Percentiles rank a stretch among this genome's conserved stretches.
Evolutionary conservation across 2,329 filamentous ascomycete species (phyloP).

Genomic region (Graphilbum fragrans): DNA sequence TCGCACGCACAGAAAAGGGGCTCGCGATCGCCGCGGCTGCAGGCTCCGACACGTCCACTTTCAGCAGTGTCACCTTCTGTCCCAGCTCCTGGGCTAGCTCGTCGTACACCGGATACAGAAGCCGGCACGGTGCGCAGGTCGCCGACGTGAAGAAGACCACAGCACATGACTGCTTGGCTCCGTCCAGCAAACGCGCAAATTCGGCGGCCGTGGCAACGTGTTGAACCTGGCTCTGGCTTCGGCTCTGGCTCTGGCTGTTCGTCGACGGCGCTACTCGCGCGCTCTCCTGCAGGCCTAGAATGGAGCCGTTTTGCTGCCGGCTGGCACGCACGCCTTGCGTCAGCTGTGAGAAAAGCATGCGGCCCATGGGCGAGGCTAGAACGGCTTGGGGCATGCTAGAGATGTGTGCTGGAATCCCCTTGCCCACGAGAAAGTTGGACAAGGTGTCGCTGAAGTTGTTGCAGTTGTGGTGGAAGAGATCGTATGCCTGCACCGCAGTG

Average conservation of each 20-base stretch:
- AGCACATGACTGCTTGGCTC: constrained; percentile 55
- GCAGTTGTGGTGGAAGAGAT: constrained; percentile 85
- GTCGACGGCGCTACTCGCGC: constrained; percentile 1
- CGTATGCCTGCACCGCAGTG: constrained; percentile 52
- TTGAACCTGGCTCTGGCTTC: neutral
- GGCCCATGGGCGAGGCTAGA: constrained; percentile 74
- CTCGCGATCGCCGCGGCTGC: constrained; percentile 47
- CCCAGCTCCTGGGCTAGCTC: constrained; percentile 63
- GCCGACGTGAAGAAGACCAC: constrained; percentile 88
- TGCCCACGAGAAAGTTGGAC: constrained; percentile 76
- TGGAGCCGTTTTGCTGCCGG: constrained; percentile 34
- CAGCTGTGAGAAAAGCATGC: constrained; percentile 69
- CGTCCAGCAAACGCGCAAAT: constrained; percentile 46
- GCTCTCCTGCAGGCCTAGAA: constrained; percentile 35
- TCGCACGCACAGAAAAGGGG: constrained; percentile 59
- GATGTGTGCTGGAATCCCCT: constrained; percentile 80
- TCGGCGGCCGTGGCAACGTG: constrained; percentile 21
- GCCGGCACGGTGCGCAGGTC: constrained; percentile 74
- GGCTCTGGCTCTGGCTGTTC: neutral
- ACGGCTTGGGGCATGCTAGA: constrained; percentile 75
- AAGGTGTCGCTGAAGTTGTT: constrained; percentile 97
- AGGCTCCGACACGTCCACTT: constrained; percentile 59
- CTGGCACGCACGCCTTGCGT: constrained; percentile 37
- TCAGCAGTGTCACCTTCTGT: constrained; percentile 60
- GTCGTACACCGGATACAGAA: constrained; percentile 72